phyloP scores from a whole-genome alignment of 1,284 basidiomycete genomes.

The Cutaneotrichosporon mucoides region DNA sequence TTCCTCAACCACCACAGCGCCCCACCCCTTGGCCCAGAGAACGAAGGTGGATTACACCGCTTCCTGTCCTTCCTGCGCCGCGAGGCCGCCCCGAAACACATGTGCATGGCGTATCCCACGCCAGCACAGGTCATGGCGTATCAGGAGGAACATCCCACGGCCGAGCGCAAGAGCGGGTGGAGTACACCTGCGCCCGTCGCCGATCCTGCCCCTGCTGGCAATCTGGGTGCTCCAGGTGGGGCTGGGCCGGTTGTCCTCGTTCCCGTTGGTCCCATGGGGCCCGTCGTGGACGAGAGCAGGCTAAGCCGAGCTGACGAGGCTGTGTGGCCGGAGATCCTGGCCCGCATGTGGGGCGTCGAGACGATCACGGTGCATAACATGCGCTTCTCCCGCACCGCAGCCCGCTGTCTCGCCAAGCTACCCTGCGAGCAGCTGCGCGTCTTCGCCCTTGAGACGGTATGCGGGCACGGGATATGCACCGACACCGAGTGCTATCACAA shows the following conservation, averaged over 20 bases:
- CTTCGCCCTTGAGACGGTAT: background rate
- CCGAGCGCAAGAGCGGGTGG: background rate
- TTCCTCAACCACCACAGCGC: constrained; percentile 3
- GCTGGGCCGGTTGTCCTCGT: background rate
- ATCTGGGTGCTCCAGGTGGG: too few relatives aligned
- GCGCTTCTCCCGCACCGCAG: background rate
- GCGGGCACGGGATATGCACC: background rate
- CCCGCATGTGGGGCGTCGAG: background rate
- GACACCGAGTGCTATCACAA: background rate
- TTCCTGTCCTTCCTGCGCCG: background rate
- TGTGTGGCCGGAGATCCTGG: background rate
- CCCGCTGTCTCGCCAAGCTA: background rate
- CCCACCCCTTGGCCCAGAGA: constrained; percentile 1
- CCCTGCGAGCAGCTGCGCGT: background rate
- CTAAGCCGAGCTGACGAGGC: background rate
- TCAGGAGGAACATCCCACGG: background rate
- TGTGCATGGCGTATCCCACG: background rate
- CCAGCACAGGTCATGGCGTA: background rate
- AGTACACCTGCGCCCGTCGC: too few relatives aligned
- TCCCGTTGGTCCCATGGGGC: background rate
- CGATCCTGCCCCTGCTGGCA: too few relatives aligned
- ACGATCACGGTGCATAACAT: background rate
- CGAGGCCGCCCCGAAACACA: background rate
- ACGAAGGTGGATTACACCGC: background rate
- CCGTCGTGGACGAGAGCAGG: background rate